Evolutionary conservation across 2,329 filamentous ascomycete genomes (phyloP).

Genomic region (Neobulgaria alba): DNA sequence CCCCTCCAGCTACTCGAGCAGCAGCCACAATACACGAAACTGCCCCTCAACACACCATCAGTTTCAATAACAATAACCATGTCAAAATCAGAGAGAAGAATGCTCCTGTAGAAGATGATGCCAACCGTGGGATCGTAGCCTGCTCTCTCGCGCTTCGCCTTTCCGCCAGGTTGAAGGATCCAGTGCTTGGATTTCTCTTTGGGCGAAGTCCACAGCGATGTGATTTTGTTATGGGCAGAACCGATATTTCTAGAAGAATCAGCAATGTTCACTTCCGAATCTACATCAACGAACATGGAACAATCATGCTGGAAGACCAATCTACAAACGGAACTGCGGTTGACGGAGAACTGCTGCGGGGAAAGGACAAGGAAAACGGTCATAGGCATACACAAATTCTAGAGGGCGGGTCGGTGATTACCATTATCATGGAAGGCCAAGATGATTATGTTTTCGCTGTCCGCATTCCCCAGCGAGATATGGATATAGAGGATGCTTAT

Average conservation of each 20-base stretch:
- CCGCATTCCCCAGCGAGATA: constrained; percentile 69
- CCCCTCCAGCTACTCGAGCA: constrained; percentile 57
- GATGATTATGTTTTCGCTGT: constrained; percentile 72
- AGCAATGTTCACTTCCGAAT: constrained; percentile 97
- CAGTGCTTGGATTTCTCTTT: constrained; percentile 67
- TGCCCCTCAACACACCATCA: constrained; percentile 53
- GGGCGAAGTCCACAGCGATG: constrained; percentile 66
- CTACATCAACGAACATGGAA: constrained; percentile 75
- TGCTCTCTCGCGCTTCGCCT: constrained; percentile 63
- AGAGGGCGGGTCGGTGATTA: constrained; percentile 25
- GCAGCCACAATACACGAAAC: constrained; percentile 41
- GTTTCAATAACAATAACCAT: constrained; percentile 30
- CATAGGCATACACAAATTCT: constrained; percentile 29
- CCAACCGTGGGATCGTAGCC: constrained; percentile 16
- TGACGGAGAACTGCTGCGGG: constrained; percentile 58
- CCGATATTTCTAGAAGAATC: constrained; percentile 61
- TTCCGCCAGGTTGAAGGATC: constrained; percentile 63
- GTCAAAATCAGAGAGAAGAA: constrained; percentile 19
- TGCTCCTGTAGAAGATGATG: constrained; percentile 8
- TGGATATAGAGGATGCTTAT: constrained; percentile 56
- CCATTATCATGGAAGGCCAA: constrained; percentile 23
- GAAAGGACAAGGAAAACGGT: constrained; percentile 39
- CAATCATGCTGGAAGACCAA: constrained; percentile 85
- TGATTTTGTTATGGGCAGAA: constrained; percentile 62
- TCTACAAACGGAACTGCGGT: constrained; percentile 96